Evolutionary conservation across 2,329 filamentous ascomycete genomes (phyloP).

Genomic region (Fusarium bulbicola): DNA sequence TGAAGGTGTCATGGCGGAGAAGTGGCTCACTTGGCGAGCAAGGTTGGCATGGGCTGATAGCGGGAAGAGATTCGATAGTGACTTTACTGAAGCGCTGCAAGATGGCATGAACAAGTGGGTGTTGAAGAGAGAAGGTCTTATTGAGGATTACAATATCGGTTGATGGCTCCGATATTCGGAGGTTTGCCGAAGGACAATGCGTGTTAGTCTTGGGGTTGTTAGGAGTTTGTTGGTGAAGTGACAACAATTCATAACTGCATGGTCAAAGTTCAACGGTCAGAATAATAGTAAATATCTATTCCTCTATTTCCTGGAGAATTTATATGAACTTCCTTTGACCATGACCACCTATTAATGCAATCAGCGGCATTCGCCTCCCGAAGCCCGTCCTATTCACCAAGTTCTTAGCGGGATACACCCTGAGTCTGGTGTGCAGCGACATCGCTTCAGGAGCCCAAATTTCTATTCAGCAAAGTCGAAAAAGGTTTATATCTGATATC

Average conservation of each 20-base stretch:
- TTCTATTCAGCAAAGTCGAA: not conserved
- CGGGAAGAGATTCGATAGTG: slow-evolving; percentile 50
- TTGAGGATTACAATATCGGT: slow-evolving; percentile 42
- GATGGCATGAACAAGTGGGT: slow-evolving; percentile 53
- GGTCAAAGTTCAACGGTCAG: too few relatives aligned
- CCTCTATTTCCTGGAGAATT: not conserved
- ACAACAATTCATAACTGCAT: not conserved
- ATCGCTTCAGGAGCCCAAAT: slow-evolving; percentile 7
- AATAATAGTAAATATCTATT: not conserved
- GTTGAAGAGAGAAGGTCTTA: slow-evolving; percentile 47
- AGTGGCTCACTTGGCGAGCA: slow-evolving; percentile 59
- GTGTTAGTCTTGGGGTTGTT: not conserved
- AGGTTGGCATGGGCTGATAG: slow-evolving; percentile 46
- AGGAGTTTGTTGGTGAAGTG: slow-evolving; percentile 3
- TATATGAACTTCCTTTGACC: not conserved
- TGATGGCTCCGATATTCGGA: slow-evolving; percentile 35
- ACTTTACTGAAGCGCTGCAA: slow-evolving; percentile 48
- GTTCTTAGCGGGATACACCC: slow-evolving; percentile 21
- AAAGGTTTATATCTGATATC: not conserved
- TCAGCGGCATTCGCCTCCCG: slow-evolving; percentile 22
- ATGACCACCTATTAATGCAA: not conserved
- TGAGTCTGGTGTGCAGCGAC: slow-evolving; percentile 8
- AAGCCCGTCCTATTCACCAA: slow-evolving; percentile 1
- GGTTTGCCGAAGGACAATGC: slow-evolving; percentile 19
- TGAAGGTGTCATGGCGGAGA: slow-evolving; percentile 54